Evolutionary conservation across 257 asterid genomes (phyloP).

Genomic region (Nicotiana noctiflora): DNA sequence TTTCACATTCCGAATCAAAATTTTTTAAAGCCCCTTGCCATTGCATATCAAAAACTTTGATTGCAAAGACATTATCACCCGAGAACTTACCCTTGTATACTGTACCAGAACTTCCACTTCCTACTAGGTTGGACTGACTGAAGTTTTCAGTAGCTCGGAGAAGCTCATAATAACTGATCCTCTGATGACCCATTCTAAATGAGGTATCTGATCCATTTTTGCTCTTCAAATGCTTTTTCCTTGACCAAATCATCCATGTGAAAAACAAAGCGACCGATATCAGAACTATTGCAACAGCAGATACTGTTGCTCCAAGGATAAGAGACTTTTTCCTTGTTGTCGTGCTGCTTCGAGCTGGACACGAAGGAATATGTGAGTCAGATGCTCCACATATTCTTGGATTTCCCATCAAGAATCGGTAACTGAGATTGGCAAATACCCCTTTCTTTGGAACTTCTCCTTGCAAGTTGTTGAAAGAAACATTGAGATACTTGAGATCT

Average conservation of each 20-base stretch:
- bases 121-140: constrained; percentile 17
- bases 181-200: constrained; percentile 4
- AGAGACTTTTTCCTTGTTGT: constrained; percentile 5
- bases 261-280: constrained; percentile 2
- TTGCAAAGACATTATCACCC: constrained; percentile 13
- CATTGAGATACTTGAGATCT: constrained; percentile 29
- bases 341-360: constrained; percentile 9
- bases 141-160: constrained; percentile 23
- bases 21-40: constrained; percentile 13
- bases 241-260: constrained; percentile 14
- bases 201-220: background rate
- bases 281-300: constrained; percentile 13
- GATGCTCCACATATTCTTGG: constrained; percentile 26
- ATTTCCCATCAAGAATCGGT: constrained; percentile 27
- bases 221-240: constrained; percentile 5
- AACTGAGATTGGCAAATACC: constrained; percentile 19
- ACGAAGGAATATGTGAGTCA: constrained; percentile 11
- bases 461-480: constrained; percentile 31
- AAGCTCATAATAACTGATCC: constrained; percentile 22
- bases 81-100: constrained; percentile 22
- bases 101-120: constrained; percentile 29
- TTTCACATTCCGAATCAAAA: constrained; percentile 37
- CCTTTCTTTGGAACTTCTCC: constrained; percentile 32
- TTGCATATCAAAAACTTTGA: constrained; percentile 29
- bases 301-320: constrained; percentile 20